phyloP scores from a whole-genome alignment of 2,329 filamentous ascomycete genomes.

The Capronia coronata region DNA sequence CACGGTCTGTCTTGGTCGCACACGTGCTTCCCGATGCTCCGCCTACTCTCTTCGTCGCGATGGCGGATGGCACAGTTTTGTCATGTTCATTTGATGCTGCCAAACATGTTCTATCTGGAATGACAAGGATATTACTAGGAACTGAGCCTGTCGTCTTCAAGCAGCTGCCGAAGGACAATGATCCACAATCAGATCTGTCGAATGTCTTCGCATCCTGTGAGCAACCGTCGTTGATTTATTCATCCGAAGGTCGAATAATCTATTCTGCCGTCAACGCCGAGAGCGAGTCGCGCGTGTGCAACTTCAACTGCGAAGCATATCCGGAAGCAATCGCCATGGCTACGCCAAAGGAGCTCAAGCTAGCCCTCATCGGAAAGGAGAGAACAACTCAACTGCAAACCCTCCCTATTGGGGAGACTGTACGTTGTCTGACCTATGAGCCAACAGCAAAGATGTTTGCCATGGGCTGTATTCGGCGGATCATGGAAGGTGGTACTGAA shows the following conservation, averaged over 20 bases:
- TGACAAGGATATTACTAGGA: slow-evolving; percentile 77
- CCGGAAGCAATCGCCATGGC: slow-evolving; percentile 76
- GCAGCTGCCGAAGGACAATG: slow-evolving; percentile 55
- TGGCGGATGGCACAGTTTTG: slow-evolving; percentile 87
- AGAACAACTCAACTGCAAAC: slow-evolving; percentile 82
- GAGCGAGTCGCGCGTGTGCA: slow-evolving; percentile 71
- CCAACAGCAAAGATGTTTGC: slow-evolving; percentile 72
- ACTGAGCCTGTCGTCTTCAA: slow-evolving; percentile 79
- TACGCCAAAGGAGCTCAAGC: slow-evolving; percentile 66
- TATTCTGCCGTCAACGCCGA: slow-evolving; percentile 93
- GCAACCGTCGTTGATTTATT: slow-evolving; percentile 88
- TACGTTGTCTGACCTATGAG: slow-evolving; percentile 81
- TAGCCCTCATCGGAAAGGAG: slow-evolving; percentile 75
- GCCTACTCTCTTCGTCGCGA: slow-evolving; percentile 77
- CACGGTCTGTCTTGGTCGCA: slow-evolving; percentile 72
- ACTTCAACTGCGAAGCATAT: slow-evolving; percentile 75
- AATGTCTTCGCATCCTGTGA: slow-evolving; percentile 93
- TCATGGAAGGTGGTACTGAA: slow-evolving; percentile 65
- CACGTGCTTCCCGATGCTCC: slow-evolving; percentile 61
- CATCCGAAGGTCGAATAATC: slow-evolving; percentile 75
- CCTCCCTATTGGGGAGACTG: slow-evolving; percentile 70
- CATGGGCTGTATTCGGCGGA: slow-evolving; percentile 74
- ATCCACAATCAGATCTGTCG: slow-evolving; percentile 51
- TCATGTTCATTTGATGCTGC: slow-evolving; percentile 65
- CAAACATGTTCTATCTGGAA: slow-evolving; percentile 59